Base-by-base conservation (phyloP, 148 eudicot species). In the Mesembryanthemum crystallinum region DNA sequence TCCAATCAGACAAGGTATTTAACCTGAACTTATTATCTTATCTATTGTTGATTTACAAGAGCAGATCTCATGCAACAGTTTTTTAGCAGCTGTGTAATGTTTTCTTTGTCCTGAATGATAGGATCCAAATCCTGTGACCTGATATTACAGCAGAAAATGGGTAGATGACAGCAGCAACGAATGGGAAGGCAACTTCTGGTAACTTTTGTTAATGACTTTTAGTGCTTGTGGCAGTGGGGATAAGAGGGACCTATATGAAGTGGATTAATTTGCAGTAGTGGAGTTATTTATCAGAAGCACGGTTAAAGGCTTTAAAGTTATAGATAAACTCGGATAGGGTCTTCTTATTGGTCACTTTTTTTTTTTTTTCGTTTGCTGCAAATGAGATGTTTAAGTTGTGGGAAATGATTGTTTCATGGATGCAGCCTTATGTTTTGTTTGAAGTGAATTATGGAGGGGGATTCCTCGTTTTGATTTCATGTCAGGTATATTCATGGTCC, bases 61-160 rank as follows among this genome's bases (percentile, higher is more conserved):
- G 42, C 42, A 49, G 61, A 51, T 70, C 7, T 9, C 42, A 7
- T 51, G 42, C 9, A 51, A 4, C 15, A 18, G 3, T 7, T 70
- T 69, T 69, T 25, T 43, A 13, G n/a, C 15, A 15, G 8, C 15
- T 23, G 27, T 3, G 5, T 10, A 51, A 13, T 51, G 60, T 45
- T 45, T 45, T 11, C 49, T 37, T 13, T 45, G 13, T 45, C 49
- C 49, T 45, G 49, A 45, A 63, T 24, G 25, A 59, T 8, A n/a
- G 21, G 14, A 47, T 10, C 18, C 18, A 47, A 69, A 55, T 69
- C 39, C 14, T 17, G 71, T 17, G 39, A 13, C 73, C 24, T 69
- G 73, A 69, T 29, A 20, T 49, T 51, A 60, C 60, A 18, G 73
- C 73, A 25, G 25, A 28, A 17, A 21, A 45, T 49, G 60, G 57